Evolutionary conservation across 208 protist species (phyloP).

Genomic region (Endotrypanum monterogeii): DNA sequence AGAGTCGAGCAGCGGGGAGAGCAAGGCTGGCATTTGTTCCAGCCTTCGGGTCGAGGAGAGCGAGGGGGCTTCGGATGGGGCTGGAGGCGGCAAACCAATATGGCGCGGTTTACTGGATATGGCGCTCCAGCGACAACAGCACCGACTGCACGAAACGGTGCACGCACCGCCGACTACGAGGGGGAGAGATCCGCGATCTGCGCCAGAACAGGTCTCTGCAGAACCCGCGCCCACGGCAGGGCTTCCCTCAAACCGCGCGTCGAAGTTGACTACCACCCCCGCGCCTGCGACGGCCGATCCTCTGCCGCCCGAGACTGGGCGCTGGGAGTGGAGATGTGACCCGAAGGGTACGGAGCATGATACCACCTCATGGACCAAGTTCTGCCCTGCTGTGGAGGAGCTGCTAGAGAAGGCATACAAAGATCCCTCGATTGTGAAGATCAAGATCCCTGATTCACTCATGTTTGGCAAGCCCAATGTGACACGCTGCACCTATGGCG

Average conservation of each 20-base stretch:
- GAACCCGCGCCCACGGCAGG: slow-evolving; percentile 5
- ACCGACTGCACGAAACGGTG: background rate
- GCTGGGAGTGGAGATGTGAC: slow-evolving; percentile 67
- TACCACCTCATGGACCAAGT: slow-evolving; percentile 47
- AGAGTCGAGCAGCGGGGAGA: slow-evolving; percentile 7
- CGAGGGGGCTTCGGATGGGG: background rate
- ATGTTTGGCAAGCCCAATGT: slow-evolving; percentile 26
- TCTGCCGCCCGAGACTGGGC: slow-evolving; percentile 16
- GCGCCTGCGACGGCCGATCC: background rate
- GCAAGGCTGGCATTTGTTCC: background rate
- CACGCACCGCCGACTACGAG: background rate
- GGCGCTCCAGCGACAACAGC: slow-evolving; percentile 33
- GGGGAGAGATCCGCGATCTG: slow-evolving; percentile 2
- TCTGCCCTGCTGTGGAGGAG: slow-evolving; percentile 45
- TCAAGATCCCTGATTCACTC: slow-evolving; percentile 37
- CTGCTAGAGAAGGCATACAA: slow-evolving; percentile 58
- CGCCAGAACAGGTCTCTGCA: background rate
- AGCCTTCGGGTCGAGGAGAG: background rate
- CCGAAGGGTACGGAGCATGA: slow-evolving; percentile 39
- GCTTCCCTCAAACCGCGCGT: slow-evolving; percentile 13
- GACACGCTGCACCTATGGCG: slow-evolving; percentile 42
- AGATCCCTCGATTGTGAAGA: slow-evolving; percentile 16
- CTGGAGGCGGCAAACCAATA: slow-evolving; percentile 9
- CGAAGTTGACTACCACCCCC: background rate
- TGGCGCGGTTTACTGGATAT: slow-evolving; percentile 45